Evolutionary conservation across 805 yeast species (phyloP), one percentile per base, ranked within the genome.

Genomic region (Saturnispora serradocipensis): DNA sequence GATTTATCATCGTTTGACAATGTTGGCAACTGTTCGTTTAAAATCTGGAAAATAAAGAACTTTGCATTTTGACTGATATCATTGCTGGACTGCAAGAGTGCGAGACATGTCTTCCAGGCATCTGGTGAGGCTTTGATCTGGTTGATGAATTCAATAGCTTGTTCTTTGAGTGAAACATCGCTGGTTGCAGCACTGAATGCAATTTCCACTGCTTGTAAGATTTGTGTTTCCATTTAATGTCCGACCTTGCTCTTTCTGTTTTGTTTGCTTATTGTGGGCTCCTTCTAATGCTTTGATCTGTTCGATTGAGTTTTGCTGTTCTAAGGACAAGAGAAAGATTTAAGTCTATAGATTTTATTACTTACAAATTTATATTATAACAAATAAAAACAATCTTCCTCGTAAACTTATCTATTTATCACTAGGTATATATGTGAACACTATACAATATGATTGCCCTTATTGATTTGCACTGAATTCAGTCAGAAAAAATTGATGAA

Each of bases 161-260:
- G 84, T 55, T 76, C 79, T 61, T 82, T 82, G 47, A 88, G 70
- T 40, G 63, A 71, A 15, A 74, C 69, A 64, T 85, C 88, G 9
- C 83, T 77, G 25, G 82, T 72, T 30, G 86, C 84, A 18, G 53
- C 55, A 65, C 81, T 80, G 50, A 86, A 77, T 7, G 96, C 96
- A 56, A 88, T 80, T 56, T 80, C 82, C 46, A 90, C 93, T 42
- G 96, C 97, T 69, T 88, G 93, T 66, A 80, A 88, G 61, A 90
- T 84, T 72, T 89, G 95, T 56, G 61, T 45, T 46, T 69, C 72
- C 72, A 68, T 68, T 22, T 44, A 40, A 20, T 13, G 22, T 8
- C 3, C n/a, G 11, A 8, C 18, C 24, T 7, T 15, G 11, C 15
- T 30, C 11, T 11, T 30, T 30, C 9, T 30, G 13, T 30, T 4